These are phyloP conservation scores for Coemansia sp. DNA, from an alignment of 192 early-diverging fungal genomes.

Conservation along the genomic window DNA sequence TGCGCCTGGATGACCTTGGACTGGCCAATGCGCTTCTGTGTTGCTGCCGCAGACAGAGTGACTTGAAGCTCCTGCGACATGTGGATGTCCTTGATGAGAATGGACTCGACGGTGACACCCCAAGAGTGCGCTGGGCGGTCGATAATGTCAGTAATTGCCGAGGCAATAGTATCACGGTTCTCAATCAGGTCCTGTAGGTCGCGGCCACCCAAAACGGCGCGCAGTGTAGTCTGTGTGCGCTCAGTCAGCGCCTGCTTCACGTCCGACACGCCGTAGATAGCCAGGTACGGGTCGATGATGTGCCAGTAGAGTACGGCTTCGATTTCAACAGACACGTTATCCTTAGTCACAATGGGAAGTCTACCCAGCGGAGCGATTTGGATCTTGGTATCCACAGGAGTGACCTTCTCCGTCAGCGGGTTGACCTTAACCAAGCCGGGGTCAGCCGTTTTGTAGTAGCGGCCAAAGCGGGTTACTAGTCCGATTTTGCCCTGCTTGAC, in stretches of 20 bases:
- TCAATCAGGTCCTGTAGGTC: conserved; percentile 88
- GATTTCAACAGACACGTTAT: conserved; percentile 83
- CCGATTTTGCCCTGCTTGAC: conserved; percentile 50
- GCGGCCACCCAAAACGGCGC: conserved; percentile 78
- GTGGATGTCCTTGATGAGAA: conserved; percentile 83
- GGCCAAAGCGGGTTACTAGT: conserved; percentile 49
- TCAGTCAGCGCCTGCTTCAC: conserved; percentile 80
- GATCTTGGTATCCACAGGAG: conserved; percentile 60
- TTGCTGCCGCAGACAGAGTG: conserved; percentile 82
- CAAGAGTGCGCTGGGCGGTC: conserved; percentile 72
- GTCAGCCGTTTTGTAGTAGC: conserved; percentile 60
- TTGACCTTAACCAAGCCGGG: conserved; percentile 59
- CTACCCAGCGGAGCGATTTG: conserved; percentile 62
- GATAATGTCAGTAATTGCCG: conserved; percentile 82
- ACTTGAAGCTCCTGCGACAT: conserved; percentile 76
- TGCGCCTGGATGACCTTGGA: conserved; percentile 87
- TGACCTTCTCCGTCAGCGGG: conserved; percentile 42
- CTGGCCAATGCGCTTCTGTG: conserved; percentile 85
- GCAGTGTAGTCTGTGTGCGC: conserved; percentile 86
- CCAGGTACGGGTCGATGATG: conserved; percentile 73
- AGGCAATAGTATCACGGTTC: conserved; percentile 82
- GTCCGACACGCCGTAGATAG: conserved; percentile 74
- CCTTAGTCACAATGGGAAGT: conserved; percentile 84
- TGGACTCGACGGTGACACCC: conserved; percentile 80
- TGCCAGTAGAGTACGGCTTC: conserved; percentile 90